Evolutionary conservation across 2,329 filamentous ascomycete genomes (phyloP).

Genomic region (Fusarium guadeloupense): DNA sequence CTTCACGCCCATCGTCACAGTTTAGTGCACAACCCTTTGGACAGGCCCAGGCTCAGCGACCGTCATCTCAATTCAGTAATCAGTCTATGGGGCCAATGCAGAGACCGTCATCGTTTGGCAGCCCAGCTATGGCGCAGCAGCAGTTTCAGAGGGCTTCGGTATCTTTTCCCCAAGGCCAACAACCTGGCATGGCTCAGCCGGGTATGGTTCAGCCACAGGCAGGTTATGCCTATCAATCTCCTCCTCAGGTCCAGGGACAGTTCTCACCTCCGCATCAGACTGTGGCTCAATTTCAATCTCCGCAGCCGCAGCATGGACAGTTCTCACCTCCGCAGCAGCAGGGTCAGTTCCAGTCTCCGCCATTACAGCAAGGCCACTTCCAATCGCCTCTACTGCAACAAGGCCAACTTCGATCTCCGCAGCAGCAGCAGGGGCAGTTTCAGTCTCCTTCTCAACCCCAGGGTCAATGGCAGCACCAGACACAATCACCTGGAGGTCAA

Average conservation of each 20-base stretch:
- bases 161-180: constrained; percentile 4
- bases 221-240: constrained; percentile 15
- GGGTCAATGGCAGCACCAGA: constrained; percentile 27
- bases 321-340: constrained; percentile 9
- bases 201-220: constrained; percentile 16
- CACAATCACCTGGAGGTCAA: constrained; percentile 40
- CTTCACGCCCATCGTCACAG: constrained; percentile 18
- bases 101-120: constrained; percentile 27
- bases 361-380: constrained; percentile 1
- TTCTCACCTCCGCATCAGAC: not conserved
- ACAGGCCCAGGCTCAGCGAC: constrained; percentile 24
- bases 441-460: constrained; percentile 13
- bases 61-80: constrained; percentile 24
- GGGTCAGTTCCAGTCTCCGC: not conserved
- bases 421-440: not conserved
- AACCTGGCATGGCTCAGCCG: constrained; percentile 6
- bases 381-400: constrained; percentile 9
- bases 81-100: constrained; percentile 25
- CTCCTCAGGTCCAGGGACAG: constrained; percentile 11
- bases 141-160: constrained; percentile 17
- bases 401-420: constrained; percentile 4
- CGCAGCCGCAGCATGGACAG: not conserved
- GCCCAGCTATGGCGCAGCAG: constrained; percentile 29
- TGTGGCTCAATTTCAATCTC: not conserved
- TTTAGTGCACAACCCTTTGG: constrained; percentile 21